Base-by-base conservation (phyloP, 768 basidiomycete genomes). In the Calocera viscosa region DNA sequence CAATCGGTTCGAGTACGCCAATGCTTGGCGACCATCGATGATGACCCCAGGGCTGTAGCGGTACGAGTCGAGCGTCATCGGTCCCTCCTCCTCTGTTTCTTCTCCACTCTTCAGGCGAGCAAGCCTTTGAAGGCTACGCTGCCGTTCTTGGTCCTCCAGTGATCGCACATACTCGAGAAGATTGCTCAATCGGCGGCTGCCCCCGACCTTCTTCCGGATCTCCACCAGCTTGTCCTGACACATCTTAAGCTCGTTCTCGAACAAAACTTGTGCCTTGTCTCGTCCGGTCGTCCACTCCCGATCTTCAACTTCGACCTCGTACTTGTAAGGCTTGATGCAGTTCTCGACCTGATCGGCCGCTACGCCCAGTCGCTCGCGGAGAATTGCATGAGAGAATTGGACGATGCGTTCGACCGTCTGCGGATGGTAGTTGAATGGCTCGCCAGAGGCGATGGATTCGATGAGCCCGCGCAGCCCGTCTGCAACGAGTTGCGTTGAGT, bases 311-410 rank as follows among this genome's bases (percentile, higher is more conserved):
- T 99, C 96, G 30, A 98, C 87, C 73, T 98, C 95, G 73, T 96
- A 95, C 80, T 99, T 99, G 83, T 86, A 97, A 32, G 95, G 96
- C 77, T 99, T 99, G 81, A 99, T 97, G 76, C 92, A 95, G 76
- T 98, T 99, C 80, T 99, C 96, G 17, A 99, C 95, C 77, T 98
- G 95, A 75, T 99, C 96, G 2, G 91, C 89, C n/a, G 96, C 93
- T 66, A 95, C 78, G 17, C 91, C 90, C 67, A 97, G 89, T 5
- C 95, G 85, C 73, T 98, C 95, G 67, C 95, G 83, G 65, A 99
- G 78, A 73, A 99, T 94, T 76, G 82, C 85, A 77, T 98, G 94
- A 11, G 90, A 91, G 75, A 97, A 96, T 72, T 95, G 83, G 67
- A 90, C 84, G 68, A 99, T 86, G 28, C 94, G 86, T 69, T 95